Conservation (phyloP, 2,329 filamentous ascomycete species). For the Coleophoma cylindrospora region DNA sequence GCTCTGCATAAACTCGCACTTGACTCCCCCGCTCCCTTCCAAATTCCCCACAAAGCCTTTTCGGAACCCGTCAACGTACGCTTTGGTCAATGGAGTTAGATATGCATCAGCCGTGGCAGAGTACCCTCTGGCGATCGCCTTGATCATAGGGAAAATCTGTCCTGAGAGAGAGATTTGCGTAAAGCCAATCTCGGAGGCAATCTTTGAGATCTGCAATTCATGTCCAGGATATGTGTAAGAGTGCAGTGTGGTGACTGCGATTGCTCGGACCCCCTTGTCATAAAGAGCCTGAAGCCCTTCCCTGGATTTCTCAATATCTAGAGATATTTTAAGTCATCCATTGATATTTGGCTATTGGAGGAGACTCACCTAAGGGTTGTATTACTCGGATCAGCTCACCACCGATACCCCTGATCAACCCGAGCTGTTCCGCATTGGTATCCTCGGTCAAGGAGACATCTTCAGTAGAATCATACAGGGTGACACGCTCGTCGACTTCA, state of each 20-base stretch:
- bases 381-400: conserved; percentile 14
- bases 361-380: conserved; percentile 6
- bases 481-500: conserved; percentile 68
- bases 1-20: conserved; percentile 66
- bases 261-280: conserved; percentile 53
- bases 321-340: conserved; percentile 54
- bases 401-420: conserved; percentile 12
- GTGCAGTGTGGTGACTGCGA: conserved; percentile 64
- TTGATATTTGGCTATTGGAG: neutral
- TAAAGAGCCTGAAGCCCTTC: conserved; percentile 49
- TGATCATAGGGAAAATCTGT: conserved; percentile 67
- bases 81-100: conserved; percentile 61
- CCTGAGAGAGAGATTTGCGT: conserved; percentile 61
- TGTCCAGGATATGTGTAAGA: conserved; percentile 66
- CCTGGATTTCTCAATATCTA: conserved; percentile 36
- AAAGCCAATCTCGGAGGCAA: conserved; percentile 61
- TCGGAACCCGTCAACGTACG: conserved; percentile 61
- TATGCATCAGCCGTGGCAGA: conserved; percentile 67
- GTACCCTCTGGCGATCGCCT: conserved; percentile 60
- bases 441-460: conserved; percentile 67
- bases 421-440: conserved; percentile 55
- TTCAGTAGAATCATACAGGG: conserved; percentile 65
- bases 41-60: conserved; percentile 60
- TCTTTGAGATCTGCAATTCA: conserved; percentile 53
- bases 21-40: conserved; percentile 48